These are phyloP conservation scores for Arabidopsis thaliana DNA, from an alignment of 345 rosid genomes.

Conservation along the genomic window TAIR10.1 NC_003070.9:12095501-12096000, in stretches of 20 bases:
- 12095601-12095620: slow-evolving; percentile 56
- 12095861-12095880: slow-evolving; percentile 37
- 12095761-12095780: slow-evolving; percentile 65
- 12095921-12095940: slow-evolving; percentile 29
- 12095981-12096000: slow-evolving; percentile 40
- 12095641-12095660: neutral
- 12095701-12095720: slow-evolving; percentile 17
- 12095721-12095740: slow-evolving; percentile 29
- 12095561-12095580: slow-evolving; percentile 67
- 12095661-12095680: no score
- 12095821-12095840: slow-evolving; percentile 39
- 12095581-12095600: slow-evolving; percentile 49
- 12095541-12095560: slow-evolving; percentile 78
- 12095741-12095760: slow-evolving; percentile 64
- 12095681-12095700: neutral
- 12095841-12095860: slow-evolving; percentile 44
- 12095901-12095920: slow-evolving; percentile 36
- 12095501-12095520: slow-evolving; percentile 67
- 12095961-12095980: slow-evolving; percentile 40
- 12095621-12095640: slow-evolving; percentile 6
- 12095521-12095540: slow-evolving; percentile 71
- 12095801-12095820: slow-evolving; percentile 17
- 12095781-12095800: slow-evolving; percentile 60
- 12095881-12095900: slow-evolving; percentile 36
- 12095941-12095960: slow-evolving; percentile 35